Conservation (phyloP, 2,329 filamentous ascomycete genomes). For the Fusarium sp. region DNA sequence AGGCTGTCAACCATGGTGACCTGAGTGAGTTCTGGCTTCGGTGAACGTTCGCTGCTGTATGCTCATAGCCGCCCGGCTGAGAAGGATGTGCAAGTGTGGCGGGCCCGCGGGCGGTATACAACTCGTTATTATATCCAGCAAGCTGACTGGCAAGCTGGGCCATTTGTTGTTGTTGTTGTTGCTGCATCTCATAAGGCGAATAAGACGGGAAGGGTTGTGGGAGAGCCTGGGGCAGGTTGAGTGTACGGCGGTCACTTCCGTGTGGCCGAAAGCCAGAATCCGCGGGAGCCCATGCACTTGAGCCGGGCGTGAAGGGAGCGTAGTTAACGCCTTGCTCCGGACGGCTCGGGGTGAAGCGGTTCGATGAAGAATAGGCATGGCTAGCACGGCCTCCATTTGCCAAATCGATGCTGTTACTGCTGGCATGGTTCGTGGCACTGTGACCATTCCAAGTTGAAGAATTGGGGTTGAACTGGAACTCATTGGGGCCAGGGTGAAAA, state of each 20-base stretch:
- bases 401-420: slow-evolving; percentile 41
- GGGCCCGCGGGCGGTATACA: slow-evolving; percentile 52
- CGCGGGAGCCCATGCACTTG: slow-evolving; percentile 56
- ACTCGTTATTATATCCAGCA: slow-evolving; percentile 52
- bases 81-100: slow-evolving; percentile 32
- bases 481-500: slow-evolving; percentile 43
- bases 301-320: slow-evolving; percentile 46
- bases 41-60: slow-evolving; percentile 51
- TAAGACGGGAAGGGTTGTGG: not conserved
- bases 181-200: not conserved
- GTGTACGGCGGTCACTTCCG: slow-evolving; percentile 56
- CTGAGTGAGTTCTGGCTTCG: slow-evolving; percentile 65
- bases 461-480: slow-evolving; percentile 61
- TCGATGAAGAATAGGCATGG: slow-evolving; percentile 42
- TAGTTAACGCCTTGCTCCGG: slow-evolving; percentile 47
- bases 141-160: slow-evolving; percentile 44
- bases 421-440: slow-evolving; percentile 39
- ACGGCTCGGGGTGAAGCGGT: slow-evolving; percentile 53
- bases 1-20: not conserved
- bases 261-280: slow-evolving; percentile 49
- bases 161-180: not conserved
- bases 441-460: slow-evolving; percentile 61
- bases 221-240: slow-evolving; percentile 47
- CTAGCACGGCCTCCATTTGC: not conserved
- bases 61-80: slow-evolving; percentile 48